Base-by-base conservation (phyloP, 2,329 filamentous ascomycete species). In the Alternaria solani region DNA sequence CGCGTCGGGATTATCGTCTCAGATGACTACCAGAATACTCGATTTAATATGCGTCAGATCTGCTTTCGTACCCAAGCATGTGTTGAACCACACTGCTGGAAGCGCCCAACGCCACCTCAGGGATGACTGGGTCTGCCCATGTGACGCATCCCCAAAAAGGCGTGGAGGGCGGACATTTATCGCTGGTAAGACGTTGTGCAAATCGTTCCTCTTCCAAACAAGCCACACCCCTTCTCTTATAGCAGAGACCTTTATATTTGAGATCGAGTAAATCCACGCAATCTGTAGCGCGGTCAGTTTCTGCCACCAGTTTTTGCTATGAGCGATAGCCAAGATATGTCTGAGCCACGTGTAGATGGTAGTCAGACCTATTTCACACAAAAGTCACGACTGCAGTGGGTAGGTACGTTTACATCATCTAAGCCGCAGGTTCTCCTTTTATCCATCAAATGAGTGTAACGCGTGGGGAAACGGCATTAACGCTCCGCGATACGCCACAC, bases 91-190 rank as follows among this genome's bases (percentile, higher is more conserved):
- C 43, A 48, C 55, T 46, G 41, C 46, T 52, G 66, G 69, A 51
- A 62, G 43, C 55, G 59, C 59, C 39, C 46, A 32, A 48, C 51
- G 57, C 62, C 43, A 62, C 47, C 59, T 54, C 41, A 54, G 49
- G 63, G 46, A 52, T 48, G 63, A 12, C 47, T 41, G 58, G 49
- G 48, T 44, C 42, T 57, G 11, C 52, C 51, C 55, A 70, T 63
- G 65, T 57, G 59, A 47, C 46, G 38, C 18, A 67, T 64, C 69
- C 67, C 67, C 55, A 54, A 61, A 66, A 61, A 28, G 61, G 65
- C 23, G 39, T 53, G 53, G 54, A 59, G 55, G 61, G 61, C 61
- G 59, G 58, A 53, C 44, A 48, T 64, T 52, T 39, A 52, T 43
- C 28, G 54, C 49, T 64, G 34, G 63, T 65, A 66, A 61, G 39